These are phyloP conservation scores for Capsella bursapastoris DNA, from an alignment of 345 rosid species.

Conservation along the genomic window DNA sequence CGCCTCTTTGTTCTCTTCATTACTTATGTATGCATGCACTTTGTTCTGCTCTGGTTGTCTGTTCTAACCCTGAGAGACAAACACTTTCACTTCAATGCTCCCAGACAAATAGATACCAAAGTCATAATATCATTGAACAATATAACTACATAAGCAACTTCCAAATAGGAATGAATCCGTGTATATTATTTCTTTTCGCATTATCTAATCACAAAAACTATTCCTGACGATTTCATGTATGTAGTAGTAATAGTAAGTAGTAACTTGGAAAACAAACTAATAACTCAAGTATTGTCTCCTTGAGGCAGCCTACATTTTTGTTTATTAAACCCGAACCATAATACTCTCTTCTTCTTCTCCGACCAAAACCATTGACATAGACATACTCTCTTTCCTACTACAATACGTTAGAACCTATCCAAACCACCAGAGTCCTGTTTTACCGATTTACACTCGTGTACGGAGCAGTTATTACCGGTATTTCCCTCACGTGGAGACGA, in stretches of 20 bases:
- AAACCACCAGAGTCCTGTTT: slow-evolving; percentile 28
- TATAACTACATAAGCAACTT: background rate
- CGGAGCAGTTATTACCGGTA: slow-evolving; percentile 17
- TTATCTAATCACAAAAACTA: background rate
- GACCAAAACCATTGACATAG: slow-evolving; percentile 76
- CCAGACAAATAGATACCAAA: background rate
- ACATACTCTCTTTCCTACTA: slow-evolving; percentile 57
- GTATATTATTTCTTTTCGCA: background rate
- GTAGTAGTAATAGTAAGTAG: background rate
- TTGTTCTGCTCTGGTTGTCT: too few relatives aligned
- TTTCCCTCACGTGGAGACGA: slow-evolving; percentile 8
- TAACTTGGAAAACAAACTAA: background rate
- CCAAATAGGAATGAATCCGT: background rate
- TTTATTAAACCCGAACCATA: slow-evolving; percentile 2
- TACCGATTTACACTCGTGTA: slow-evolving; percentile 14
- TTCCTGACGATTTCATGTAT: background rate
- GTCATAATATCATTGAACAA: background rate
- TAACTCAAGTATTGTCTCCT: background rate
- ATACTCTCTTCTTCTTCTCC: slow-evolving; percentile 45
- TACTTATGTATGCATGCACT: too few relatives aligned
- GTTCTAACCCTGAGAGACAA: too few relatives aligned
- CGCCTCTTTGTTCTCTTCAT: too few relatives aligned
- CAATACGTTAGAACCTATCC: slow-evolving; percentile 24
- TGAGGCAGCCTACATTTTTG: background rate
- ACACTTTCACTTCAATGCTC: background rate